phyloP scores from a whole-genome alignment of 495 filamentous ascomycete species.

The Glutinoglossum americanum region DNA sequence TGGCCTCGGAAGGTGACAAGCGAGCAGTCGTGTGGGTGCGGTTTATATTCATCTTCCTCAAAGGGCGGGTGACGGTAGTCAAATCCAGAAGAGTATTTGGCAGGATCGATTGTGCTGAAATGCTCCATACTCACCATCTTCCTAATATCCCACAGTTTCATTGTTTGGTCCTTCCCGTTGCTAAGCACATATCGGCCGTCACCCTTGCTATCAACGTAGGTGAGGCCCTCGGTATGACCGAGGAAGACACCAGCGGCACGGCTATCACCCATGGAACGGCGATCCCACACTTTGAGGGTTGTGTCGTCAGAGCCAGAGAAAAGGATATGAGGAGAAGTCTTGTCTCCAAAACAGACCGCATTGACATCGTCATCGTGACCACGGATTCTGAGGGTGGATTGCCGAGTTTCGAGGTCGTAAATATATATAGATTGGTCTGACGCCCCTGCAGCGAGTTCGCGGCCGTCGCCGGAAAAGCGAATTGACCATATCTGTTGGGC shows the following conservation, averaged over 20 bases:
- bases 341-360: constrained; percentile 88
- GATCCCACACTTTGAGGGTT: constrained; percentile 92
- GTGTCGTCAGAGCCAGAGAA: constrained; percentile 93
- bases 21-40: constrained; percentile 73
- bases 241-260: constrained; percentile 82
- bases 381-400: constrained; percentile 47
- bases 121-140: constrained; percentile 52
- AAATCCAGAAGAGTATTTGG: constrained; percentile 41
- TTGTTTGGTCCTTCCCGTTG: constrained; percentile 88
- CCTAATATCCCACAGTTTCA: constrained; percentile 93
- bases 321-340: constrained; percentile 73
- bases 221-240: constrained; percentile 84
- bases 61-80: constrained; percentile 71
- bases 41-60: constrained; percentile 41
- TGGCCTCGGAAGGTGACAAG: constrained; percentile 88
- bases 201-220: constrained; percentile 90
- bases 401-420: constrained; percentile 74
- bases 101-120: constrained; percentile 30
- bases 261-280: constrained; percentile 67
- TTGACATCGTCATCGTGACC: constrained; percentile 85
- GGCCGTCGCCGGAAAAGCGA: constrained; percentile 80
- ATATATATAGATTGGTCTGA: constrained; percentile 59
- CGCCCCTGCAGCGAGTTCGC: constrained; percentile 79
- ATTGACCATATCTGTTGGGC: constrained; percentile 57
- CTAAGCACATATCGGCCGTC: constrained; percentile 87